phyloP scores from a whole-genome alignment of 768 basidiomycete genomes.

The Russula dissimulans region DNA sequence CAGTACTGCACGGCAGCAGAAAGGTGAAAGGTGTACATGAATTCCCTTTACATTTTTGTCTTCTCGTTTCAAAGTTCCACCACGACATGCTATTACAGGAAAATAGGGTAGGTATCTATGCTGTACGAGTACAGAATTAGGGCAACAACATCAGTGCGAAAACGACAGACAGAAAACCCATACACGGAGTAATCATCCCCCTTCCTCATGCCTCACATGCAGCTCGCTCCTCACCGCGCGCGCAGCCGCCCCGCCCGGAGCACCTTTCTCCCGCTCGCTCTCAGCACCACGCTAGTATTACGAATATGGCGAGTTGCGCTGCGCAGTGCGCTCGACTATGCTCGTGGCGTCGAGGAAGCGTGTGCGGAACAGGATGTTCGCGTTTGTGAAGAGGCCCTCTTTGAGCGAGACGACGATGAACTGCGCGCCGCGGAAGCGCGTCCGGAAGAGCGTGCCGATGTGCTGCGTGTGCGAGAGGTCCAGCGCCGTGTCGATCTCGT shows the following conservation, averaged over 20 bases:
- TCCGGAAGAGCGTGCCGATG: constrained; percentile 96
- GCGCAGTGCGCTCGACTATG: constrained; percentile 73
- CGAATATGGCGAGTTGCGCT: constrained; percentile 42
- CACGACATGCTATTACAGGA: neutral
- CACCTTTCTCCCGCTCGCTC: neutral
- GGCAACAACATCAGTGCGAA: neutral
- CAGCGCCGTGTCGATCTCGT: constrained; percentile 45
- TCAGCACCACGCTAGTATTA: constrained; percentile 25
- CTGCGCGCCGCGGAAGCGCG: constrained; percentile 94
- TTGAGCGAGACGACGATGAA: constrained; percentile 97
- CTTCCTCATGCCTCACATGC: neutral
- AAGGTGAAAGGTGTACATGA: too few relatives aligned
- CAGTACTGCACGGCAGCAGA: too few relatives aligned
- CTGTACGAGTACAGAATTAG: neutral
- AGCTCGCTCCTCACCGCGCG: constrained; percentile 1
- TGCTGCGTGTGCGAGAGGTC: constrained; percentile 96
- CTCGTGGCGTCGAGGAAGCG: constrained; percentile 92
- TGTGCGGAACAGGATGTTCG: constrained; percentile 90
- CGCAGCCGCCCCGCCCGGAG: neutral
- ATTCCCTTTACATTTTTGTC: too few relatives aligned
- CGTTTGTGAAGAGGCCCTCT: constrained; percentile 95
- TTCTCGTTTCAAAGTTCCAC: too few relatives aligned
- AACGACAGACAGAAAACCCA: neutral
- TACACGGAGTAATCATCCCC: neutral
- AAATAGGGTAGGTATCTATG: neutral